Conservation (phyloP, 805 yeast species). For the Ogataea philodendri region DNA sequence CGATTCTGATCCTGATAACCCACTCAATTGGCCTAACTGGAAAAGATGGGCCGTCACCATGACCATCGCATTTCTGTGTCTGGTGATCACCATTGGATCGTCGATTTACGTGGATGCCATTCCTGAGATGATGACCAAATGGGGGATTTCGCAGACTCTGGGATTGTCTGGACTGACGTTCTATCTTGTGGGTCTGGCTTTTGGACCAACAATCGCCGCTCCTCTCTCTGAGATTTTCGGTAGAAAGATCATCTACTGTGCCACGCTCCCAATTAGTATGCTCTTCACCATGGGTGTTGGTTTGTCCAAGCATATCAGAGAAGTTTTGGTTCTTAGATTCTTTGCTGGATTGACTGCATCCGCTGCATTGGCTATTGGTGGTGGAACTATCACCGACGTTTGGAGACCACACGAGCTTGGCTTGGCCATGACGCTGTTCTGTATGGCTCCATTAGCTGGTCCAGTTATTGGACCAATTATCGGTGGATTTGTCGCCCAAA, state of each 20-base stretch:
- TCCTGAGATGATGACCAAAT: conserved; percentile 46
- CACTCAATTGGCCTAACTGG: conserved; percentile 64
- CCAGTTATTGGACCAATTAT: conserved; percentile 76
- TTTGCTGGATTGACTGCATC: conserved; percentile 75
- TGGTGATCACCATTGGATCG: conserved; percentile 72
- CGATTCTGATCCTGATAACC: conserved; percentile 60
- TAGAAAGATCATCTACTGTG: conserved; percentile 56
- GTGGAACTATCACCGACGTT: conserved; percentile 78
- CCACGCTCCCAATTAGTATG: conserved; percentile 64
- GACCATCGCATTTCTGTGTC: conserved; percentile 62
- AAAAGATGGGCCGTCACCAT: conserved; percentile 66
- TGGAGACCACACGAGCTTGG: conserved; percentile 68
- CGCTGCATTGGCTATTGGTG: conserved; percentile 81
- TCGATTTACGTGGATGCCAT: conserved; percentile 69
- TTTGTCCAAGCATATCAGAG: conserved; percentile 56
- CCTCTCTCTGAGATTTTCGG: conserved; percentile 73
- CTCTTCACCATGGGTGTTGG: conserved; percentile 75
- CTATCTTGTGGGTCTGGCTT: conserved; percentile 67
- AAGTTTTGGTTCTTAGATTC: conserved; percentile 66
- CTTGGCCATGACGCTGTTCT: conserved; percentile 73
- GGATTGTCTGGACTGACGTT: conserved; percentile 68
- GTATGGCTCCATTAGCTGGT: conserved; percentile 77
- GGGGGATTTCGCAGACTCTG: conserved; percentile 58
- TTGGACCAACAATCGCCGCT: conserved; percentile 69
- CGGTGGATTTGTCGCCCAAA: conserved; percentile 66